Base-by-base conservation (phyloP, 73 alveolate genomes). In the Paramecium sexaurelia region DNA sequence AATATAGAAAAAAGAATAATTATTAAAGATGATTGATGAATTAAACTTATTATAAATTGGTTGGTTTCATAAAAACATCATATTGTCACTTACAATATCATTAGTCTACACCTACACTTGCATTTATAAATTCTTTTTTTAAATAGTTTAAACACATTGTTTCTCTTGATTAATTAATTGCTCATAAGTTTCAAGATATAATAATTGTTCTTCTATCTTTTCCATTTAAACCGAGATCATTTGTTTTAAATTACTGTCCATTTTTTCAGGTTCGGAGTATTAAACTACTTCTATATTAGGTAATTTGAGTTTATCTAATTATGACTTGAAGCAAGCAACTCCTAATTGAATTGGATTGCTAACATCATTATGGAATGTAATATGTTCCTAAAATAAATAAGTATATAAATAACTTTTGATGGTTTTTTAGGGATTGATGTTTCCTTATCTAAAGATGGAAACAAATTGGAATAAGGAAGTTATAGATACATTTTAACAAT, bases 341-440 rank as follows among this genome's bases (percentile, higher is more conserved):
- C 90, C 90, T 37, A 78, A 78, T 45, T 78, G 55, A 10, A 78
- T 78, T 10, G 90, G 90, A 22, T 78, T 78, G 19, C 90, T 78
- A 20, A 10, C 29, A 78, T 78, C 90, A 78, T 78, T 78, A 41
- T 78, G 90, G 17, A 78, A 78, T 39, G 68, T 78, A 43, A 78
- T 78, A 6, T 13, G 17, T 43, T 78, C 90, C 73, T 45, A 37
- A 2, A 7, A 1, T 7, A 0, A 6, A 5, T 29, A 41, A 3
- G 6, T 17, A 41, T 3, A 71, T 24, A 35, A 5, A 9, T 22
- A 33, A 71, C 86, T 71, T 71, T 35, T 33, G 11, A 22, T 33
- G 86, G 51, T 37, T 40, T 71, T 5, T 71, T 71, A 2, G 86
- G 86, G 5, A 45, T 22, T 0, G 68, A 26, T 6, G 40, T 13